Base-by-base conservation (phyloP, 768 basidiomycete species). In the Boletus rufocinnamomeus region DNA sequence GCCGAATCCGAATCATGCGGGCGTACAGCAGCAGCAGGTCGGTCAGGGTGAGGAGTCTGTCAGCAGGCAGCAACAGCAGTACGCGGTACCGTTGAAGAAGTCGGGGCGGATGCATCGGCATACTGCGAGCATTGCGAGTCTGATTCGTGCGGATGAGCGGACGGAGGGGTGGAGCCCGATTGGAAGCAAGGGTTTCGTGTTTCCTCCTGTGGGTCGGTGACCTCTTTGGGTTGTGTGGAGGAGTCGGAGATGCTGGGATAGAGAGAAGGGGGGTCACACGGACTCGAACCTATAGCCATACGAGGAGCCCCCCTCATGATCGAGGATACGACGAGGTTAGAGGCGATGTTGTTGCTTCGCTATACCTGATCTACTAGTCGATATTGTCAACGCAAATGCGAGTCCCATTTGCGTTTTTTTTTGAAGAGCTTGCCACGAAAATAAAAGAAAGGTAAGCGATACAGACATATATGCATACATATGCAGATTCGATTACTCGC, bases 101-200 rank as follows among this genome's bases (percentile, higher is more conserved):
- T 58, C 48, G 3, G 60, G 62, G 51, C 79, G 79, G 62, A 80
- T 77, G 32, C 91, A 93, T 71, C 76, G 83, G 37, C 91, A 93
- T 68, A 93, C 91, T 2, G 91, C 91, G 23, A 91, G 88, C 62
- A 93, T 93, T 61, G 89, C 87, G 14, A 91, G 89, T 68, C 73
- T 93, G 58, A 91, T 93, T 54, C 79, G 89, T 10, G 83, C 86
- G 6, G 88, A 91, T 40, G 89, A 93, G 65, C 74, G 89, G 25
- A 56, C 88, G 66, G 91, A 91, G 63, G 89, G 88, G 2, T 92
- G 90, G 91, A 91, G 89, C 72, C 86, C 88, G 7, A 85, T 90
- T 55, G 64, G 79, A 69, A 79, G 76, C 28, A 76, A 79, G 50
- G 74, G 77, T 0, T 88, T 89, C 60, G 76, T 74, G 34, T 77